A percentile compares a stretch with the other conserved stretches of the same genome.
These are phyloP conservation scores for Mariannaea elegans DNA, from an alignment of 2,329 filamentous ascomycete species.

Conservation along the genomic window DNA sequence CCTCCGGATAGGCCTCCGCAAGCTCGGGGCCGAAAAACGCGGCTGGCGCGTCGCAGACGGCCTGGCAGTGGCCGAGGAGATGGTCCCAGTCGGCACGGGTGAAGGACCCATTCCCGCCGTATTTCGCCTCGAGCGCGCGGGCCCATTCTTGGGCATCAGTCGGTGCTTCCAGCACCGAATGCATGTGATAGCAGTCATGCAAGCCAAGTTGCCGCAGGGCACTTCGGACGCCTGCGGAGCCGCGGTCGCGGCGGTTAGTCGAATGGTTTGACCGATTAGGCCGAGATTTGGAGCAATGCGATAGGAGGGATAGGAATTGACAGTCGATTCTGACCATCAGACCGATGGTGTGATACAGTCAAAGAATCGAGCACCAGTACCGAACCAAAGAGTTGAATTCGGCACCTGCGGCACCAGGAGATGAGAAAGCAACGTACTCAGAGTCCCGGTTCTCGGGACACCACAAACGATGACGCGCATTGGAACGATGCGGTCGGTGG, in stretches of 20 bases:
- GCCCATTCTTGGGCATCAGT: slow-evolving; percentile 42
- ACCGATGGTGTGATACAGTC: slow-evolving; percentile 18
- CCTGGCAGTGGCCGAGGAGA: slow-evolving; percentile 57
- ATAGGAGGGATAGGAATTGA: not conserved
- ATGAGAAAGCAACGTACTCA: slow-evolving; percentile 42
- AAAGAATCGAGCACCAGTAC: not conserved
- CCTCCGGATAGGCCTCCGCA: slow-evolving; percentile 45
- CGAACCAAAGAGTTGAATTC: not conserved
- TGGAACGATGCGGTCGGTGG: slow-evolving; percentile 45
- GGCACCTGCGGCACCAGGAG: not conserved
- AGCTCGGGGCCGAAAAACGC: slow-evolving; percentile 57
- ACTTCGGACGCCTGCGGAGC: slow-evolving; percentile 43
- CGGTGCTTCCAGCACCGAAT: slow-evolving; percentile 40
- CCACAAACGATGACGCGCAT: slow-evolving; percentile 53
- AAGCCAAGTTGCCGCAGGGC: slow-evolving; percentile 48
- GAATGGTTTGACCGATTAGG: not conserved
- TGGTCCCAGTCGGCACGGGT: slow-evolving; percentile 55
- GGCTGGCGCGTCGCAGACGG: slow-evolving; percentile 64
- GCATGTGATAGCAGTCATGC: slow-evolving; percentile 50
- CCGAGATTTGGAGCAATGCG: not conserved
- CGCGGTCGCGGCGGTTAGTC: slow-evolving; percentile 12
- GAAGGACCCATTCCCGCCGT: slow-evolving; percentile 41
- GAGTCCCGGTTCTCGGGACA: slow-evolving; percentile 49
- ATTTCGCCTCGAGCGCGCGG: slow-evolving; percentile 46
- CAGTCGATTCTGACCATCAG: slow-evolving; percentile 3